A percentile compares a stretch with the other conserved stretches of the same genome.
Evolutionary conservation across 2,329 filamentous ascomycete species (phyloP).

Genomic region (Hypomyces rosellus): DNA sequence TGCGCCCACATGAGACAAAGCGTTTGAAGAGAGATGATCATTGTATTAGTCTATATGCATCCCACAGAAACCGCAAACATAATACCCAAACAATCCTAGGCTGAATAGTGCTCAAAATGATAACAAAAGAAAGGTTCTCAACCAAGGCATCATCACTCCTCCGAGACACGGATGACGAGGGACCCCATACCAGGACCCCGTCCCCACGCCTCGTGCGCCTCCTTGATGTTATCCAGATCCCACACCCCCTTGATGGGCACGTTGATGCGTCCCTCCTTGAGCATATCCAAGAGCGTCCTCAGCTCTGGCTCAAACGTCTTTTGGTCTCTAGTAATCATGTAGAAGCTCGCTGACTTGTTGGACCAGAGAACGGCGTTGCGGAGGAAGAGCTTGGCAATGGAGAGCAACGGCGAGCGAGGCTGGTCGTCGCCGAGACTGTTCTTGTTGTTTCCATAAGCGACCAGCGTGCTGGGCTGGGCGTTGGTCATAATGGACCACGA

Average conservation of each 20-base stretch:
- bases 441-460: conserved; percentile 34
- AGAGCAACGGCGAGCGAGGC: conserved; percentile 25
- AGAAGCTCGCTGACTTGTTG: conserved; percentile 30
- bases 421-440: conserved; percentile 23
- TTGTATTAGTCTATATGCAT: too few species aligned
- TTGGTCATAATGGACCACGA: conserved; percentile 36
- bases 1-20: too few species aligned
- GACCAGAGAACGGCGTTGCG: conserved; percentile 21
- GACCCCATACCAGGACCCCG: conserved; percentile 30
- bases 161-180: conserved; percentile 24
- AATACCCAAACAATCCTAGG: too few species aligned
- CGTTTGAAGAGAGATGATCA: too few species aligned
- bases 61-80: too few species aligned
- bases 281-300: conserved; percentile 24
- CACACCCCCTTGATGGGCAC: conserved; percentile 34
- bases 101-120: background rate
- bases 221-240: conserved; percentile 34
- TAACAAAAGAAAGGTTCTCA: background rate
- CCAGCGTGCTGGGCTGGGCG: conserved; percentile 30
- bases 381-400: conserved; percentile 30
- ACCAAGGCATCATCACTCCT: background rate
- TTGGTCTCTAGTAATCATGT: conserved; percentile 29
- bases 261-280: conserved; percentile 24
- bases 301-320: conserved; percentile 26
- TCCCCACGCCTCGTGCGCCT: conserved; percentile 32